A percentile compares a stretch with the other conserved stretches of the same genome.
Evolutionary conservation across 164 flowering plant genomes (phyloP).

Genomic region (Kalanchoe fedtschenkoi): DNA sequence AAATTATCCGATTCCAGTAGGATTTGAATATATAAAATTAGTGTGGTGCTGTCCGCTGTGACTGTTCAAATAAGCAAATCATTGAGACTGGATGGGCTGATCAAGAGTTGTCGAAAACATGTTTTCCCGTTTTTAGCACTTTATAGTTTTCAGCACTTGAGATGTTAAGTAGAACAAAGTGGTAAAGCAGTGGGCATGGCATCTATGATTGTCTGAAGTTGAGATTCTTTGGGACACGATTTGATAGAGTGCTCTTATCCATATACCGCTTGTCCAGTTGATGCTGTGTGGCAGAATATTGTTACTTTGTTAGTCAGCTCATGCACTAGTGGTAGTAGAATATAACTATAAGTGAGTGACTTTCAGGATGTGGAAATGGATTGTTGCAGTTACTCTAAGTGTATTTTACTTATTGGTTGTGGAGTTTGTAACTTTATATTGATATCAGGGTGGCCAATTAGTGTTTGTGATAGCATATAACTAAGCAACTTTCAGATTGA

Average conservation of each 20-base stretch:
- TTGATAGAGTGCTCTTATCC: not conserved
- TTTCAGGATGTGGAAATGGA: too few species aligned
- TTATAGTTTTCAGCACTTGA: not conserved
- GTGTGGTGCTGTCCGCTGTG: too few species aligned
- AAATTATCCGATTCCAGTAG: too few species aligned
- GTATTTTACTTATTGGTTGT: too few species aligned
- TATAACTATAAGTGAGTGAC: not conserved
- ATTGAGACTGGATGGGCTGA: too few species aligned
- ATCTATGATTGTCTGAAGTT: not conserved
- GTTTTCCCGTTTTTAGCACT: not conserved
- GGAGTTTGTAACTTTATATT: too few species aligned
- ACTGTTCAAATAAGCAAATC: too few species aligned
- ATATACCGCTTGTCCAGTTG: not conserved
- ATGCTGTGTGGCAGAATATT: not conserved
- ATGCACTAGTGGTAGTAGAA: not conserved
- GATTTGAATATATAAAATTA: too few species aligned
- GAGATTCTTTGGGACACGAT: not conserved
- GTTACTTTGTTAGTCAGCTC: not conserved
- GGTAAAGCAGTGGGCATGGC: not conserved
- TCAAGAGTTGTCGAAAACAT: not conserved
- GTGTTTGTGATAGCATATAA: too few species aligned
- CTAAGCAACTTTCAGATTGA: too few species aligned
- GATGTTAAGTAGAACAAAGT: not conserved
- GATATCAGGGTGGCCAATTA: too few species aligned
- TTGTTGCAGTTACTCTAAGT: too few species aligned